These are phyloP conservation scores for Clavariopsis aquatica DNA, from an alignment of 495 filamentous ascomycete species.

Conservation along the genomic window DNA sequence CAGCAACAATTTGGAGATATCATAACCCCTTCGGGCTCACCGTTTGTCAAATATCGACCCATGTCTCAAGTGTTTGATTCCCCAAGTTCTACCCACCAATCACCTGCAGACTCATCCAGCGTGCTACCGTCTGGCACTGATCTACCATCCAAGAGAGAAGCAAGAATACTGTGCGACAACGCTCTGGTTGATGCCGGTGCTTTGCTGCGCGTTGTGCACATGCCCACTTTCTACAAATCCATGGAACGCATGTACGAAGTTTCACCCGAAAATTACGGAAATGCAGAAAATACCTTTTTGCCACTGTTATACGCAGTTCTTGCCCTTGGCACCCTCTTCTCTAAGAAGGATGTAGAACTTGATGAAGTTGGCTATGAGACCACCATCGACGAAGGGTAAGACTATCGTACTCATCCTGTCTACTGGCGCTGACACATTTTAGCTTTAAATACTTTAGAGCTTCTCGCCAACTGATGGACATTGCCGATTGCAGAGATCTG, in stretches of 20 bases:
- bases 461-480: slow-evolving; percentile 78
- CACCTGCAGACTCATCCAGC: slow-evolving; percentile 53
- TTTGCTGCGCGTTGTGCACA: slow-evolving; percentile 83
- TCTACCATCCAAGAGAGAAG: slow-evolving; percentile 69
- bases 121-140: slow-evolving; percentile 27
- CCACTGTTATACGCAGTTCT: slow-evolving; percentile 82
- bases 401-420: neutral
- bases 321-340: slow-evolving; percentile 85
- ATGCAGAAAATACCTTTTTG: slow-evolving; percentile 77
- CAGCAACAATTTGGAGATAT: slow-evolving; percentile 81
- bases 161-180: slow-evolving; percentile 69
- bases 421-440: slow-evolving; percentile 16
- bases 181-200: slow-evolving; percentile 82
- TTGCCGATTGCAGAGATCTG: slow-evolving; percentile 89
- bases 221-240: slow-evolving; percentile 77
- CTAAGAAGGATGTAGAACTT: slow-evolving; percentile 51
- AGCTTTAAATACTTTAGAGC: slow-evolving; percentile 85
- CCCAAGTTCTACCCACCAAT: slow-evolving; percentile 65
- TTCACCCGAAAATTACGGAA: slow-evolving; percentile 65
- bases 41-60: slow-evolving; percentile 46
- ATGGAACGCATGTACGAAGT: slow-evolving; percentile 79
- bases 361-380: slow-evolving; percentile 65
- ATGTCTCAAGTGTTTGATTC: slow-evolving; percentile 66
- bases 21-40: slow-evolving; percentile 45
- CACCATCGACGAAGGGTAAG: slow-evolving; percentile 79